phyloP scores from a whole-genome alignment of 2,329 filamentous ascomycete genomes.

The Paraphaeosphaeria minitans region DNA sequence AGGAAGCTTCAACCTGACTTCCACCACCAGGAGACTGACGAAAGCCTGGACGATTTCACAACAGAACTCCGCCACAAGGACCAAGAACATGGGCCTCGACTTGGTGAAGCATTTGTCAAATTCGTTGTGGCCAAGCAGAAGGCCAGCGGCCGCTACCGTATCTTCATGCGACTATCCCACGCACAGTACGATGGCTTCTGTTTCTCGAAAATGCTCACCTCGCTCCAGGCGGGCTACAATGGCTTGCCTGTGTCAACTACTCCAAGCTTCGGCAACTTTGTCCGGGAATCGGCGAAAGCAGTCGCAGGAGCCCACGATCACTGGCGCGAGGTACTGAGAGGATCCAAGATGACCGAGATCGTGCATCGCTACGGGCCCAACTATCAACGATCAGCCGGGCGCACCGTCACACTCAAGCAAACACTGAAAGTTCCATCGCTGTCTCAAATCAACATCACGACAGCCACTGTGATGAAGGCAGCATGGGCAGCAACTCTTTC shows the following conservation, averaged over 20 bases:
- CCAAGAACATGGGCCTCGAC: conserved; percentile 34
- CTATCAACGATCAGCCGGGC: conserved; percentile 37
- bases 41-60: conserved; percentile 37
- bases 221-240: conserved; percentile 40
- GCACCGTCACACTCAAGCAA: conserved; percentile 35
- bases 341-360: conserved; percentile 43
- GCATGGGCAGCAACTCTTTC: conserved; percentile 53
- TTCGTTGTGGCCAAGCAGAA: conserved; percentile 41
- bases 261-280: conserved; percentile 40
- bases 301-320: conserved; percentile 37
- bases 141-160: conserved; percentile 33
- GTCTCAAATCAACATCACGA: conserved; percentile 42
- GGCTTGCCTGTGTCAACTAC: conserved; percentile 38
- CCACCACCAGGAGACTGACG: conserved; percentile 36
- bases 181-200: conserved; percentile 44
- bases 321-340: conserved; percentile 38
- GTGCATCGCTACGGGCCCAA: conserved; percentile 40
- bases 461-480: conserved; percentile 53
- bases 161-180: conserved; percentile 42
- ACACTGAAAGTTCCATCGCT: conserved; percentile 28
- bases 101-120: conserved; percentile 40
- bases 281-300: conserved; percentile 35
- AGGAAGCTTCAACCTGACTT: conserved; percentile 40
- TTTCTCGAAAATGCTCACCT: conserved; percentile 34
- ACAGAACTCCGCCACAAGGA: conserved; percentile 34